phyloP scores from a whole-genome alignment of 495 filamentous ascomycete genomes.

The Umbilicaria muhlenbergii region DNA sequence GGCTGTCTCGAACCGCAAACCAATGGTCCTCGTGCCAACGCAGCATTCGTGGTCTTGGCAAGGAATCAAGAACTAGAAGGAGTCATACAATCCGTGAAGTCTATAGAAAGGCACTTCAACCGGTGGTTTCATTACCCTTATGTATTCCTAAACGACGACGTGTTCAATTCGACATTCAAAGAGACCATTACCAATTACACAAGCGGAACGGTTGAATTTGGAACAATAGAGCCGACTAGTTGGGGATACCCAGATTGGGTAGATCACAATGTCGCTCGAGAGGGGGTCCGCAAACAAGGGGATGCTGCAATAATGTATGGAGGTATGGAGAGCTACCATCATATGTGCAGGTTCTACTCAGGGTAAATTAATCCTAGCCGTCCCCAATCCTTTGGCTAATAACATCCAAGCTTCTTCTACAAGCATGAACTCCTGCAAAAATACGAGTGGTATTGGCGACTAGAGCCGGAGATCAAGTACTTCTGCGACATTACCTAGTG shows the following conservation, averaged over 20 bases:
- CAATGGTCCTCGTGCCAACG: constrained; percentile 68
- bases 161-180: constrained; percentile 89
- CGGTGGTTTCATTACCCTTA: constrained; percentile 98
- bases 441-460: constrained; percentile 99
- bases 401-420: constrained; percentile 66
- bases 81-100: constrained; percentile 91
- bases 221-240: constrained; percentile 77
- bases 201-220: constrained; percentile 73
- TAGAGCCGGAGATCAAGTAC: constrained; percentile 99
- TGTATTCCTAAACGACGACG: constrained; percentile 95
- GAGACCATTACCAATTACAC: constrained; percentile 82
- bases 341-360: constrained; percentile 98
- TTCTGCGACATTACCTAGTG: constrained; percentile 99
- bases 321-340: constrained; percentile 97
- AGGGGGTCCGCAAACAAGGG: constrained; percentile 89
- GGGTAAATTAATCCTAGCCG: constrained; percentile 39
- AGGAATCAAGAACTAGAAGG: constrained; percentile 94
- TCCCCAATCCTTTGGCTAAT: neutral
- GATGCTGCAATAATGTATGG: constrained; percentile 99
- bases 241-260: constrained; percentile 98
- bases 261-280: constrained; percentile 80
- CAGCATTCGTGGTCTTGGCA: constrained; percentile 88
- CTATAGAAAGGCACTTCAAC: constrained; percentile 98
- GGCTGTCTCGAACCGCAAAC: constrained; percentile 64
- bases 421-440: constrained; percentile 90